Conservation (phyloP, 2,329 filamentous ascomycete species). For the Didymella glomerata region DNA sequence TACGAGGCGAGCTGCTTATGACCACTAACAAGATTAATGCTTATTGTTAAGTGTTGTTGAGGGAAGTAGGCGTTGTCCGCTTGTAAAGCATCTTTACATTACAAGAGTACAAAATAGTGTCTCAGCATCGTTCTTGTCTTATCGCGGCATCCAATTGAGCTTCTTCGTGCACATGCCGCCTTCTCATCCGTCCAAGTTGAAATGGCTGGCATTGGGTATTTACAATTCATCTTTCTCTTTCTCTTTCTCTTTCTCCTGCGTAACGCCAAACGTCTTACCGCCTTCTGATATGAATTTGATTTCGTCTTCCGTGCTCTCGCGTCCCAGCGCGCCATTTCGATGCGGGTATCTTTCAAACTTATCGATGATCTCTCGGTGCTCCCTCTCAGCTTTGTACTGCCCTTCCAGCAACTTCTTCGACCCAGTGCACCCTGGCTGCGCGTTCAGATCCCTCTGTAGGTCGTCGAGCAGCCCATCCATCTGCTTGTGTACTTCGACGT, state of each 20-base stretch:
- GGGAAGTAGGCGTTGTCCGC: too few relatives aligned
- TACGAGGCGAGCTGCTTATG: too few relatives aligned
- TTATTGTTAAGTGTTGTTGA: too few relatives aligned
- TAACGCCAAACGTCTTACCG: slow-evolving; percentile 54
- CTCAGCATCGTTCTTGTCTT: too few relatives aligned
- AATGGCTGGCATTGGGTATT: background rate
- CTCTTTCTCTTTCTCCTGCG: slow-evolving; percentile 10
- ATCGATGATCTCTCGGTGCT: slow-evolving; percentile 61
- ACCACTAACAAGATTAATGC: too few relatives aligned
- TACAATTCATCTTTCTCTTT: slow-evolving; percentile 18
- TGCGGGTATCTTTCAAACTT: slow-evolving; percentile 68
- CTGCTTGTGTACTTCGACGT: slow-evolving; percentile 56
- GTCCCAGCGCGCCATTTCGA: slow-evolving; percentile 61
- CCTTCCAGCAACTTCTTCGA: slow-evolving; percentile 43
- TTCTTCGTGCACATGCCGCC: too few relatives aligned
- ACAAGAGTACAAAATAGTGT: too few relatives aligned
- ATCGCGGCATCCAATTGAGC: too few relatives aligned
- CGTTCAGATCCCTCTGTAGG: slow-evolving; percentile 47
- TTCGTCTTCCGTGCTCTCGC: slow-evolving; percentile 62
- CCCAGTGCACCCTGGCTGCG: slow-evolving; percentile 35
- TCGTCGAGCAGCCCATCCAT: slow-evolving; percentile 45
- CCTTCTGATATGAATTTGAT: slow-evolving; percentile 58
- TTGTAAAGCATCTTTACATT: too few relatives aligned
- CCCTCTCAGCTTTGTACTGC: slow-evolving; percentile 52
- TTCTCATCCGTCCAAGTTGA: too few relatives aligned